These are phyloP conservation scores for Phialophora tarda DNA, from an alignment of 2,329 filamentous ascomycete genomes.

Conservation along the genomic window DNA sequence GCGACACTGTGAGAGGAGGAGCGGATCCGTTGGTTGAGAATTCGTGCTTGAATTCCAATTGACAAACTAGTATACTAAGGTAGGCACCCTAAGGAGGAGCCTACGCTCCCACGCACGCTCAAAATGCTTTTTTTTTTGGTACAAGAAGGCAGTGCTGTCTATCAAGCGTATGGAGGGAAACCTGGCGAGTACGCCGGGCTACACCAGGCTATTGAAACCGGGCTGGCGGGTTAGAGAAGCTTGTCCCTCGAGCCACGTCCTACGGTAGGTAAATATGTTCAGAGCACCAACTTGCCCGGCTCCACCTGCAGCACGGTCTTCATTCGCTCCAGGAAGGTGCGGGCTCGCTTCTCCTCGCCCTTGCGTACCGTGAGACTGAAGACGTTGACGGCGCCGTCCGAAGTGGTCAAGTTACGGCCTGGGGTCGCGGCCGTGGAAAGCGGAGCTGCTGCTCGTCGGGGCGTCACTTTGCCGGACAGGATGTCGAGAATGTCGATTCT, in stretches of 20 bases:
- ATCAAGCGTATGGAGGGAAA: not conserved
- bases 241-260: not conserved
- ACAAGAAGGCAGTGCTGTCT: not conserved
- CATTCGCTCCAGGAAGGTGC: slow-evolving; percentile 81
- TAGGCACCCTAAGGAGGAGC: not conserved
- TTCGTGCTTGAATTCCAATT: not conserved
- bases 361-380: slow-evolving; percentile 81
- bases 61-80: not conserved
- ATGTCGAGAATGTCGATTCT: slow-evolving; percentile 83
- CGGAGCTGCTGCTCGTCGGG: slow-evolving; percentile 33
- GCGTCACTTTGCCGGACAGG: slow-evolving; percentile 60
- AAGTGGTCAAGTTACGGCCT: slow-evolving; percentile 49
- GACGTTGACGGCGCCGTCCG: slow-evolving; percentile 68
- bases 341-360: slow-evolving; percentile 80
- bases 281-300: slow-evolving; percentile 72
- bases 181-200: not conserved
- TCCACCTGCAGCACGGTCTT: slow-evolving; percentile 83
- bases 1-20: not conserved
- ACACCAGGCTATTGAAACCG: not conserved
- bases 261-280: not conserved
- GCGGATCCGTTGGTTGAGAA: not conserved
- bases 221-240: not conserved
- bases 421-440: not conserved
- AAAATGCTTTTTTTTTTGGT: not conserved
- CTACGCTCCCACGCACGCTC: not conserved